These are phyloP conservation scores for Ogataea philodendri DNA, from an alignment of 805 yeast genomes.

Conservation along the genomic window DNA sequence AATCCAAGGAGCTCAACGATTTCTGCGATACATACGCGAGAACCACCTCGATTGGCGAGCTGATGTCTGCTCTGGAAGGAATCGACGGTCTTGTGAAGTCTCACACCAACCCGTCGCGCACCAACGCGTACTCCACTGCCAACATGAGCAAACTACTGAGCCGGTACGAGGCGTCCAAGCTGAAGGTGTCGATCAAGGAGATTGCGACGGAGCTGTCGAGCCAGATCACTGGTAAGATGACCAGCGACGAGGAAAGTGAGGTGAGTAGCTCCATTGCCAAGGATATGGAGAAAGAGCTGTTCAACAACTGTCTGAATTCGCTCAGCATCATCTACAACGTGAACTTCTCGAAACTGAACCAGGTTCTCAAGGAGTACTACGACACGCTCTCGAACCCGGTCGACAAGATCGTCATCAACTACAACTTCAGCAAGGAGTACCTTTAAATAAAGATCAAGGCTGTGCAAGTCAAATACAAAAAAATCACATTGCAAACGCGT, in stretches of 20 bases:
- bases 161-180: slow-evolving; percentile 57
- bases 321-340: slow-evolving; percentile 59
- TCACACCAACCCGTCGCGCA: slow-evolving; percentile 48
- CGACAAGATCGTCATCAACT: slow-evolving; percentile 33
- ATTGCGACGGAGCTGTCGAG: slow-evolving; percentile 54
- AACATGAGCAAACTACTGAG: slow-evolving; percentile 56
- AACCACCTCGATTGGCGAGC: slow-evolving; percentile 60
- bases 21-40: slow-evolving; percentile 47
- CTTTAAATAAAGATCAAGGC: slow-evolving; percentile 14
- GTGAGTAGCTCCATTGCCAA: slow-evolving; percentile 28
- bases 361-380: slow-evolving; percentile 55
- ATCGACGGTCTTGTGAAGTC: slow-evolving; percentile 50
- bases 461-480: slow-evolving; percentile 8
- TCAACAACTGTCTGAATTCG: slow-evolving; percentile 67
- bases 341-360: slow-evolving; percentile 52
- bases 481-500: slow-evolving; percentile 13
- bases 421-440: slow-evolving; percentile 31
- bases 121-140: slow-evolving; percentile 62
- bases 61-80: slow-evolving; percentile 63
- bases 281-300: slow-evolving; percentile 50
- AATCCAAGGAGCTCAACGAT: slow-evolving; percentile 34
- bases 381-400: slow-evolving; percentile 33
- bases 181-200: slow-evolving; percentile 51
- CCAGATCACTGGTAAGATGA: slow-evolving; percentile 41
- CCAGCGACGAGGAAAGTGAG: slow-evolving; percentile 27